phyloP scores from a whole-genome alignment of 176 grass and related monocot genomes.

The Lolium multiflorum region DNA sequence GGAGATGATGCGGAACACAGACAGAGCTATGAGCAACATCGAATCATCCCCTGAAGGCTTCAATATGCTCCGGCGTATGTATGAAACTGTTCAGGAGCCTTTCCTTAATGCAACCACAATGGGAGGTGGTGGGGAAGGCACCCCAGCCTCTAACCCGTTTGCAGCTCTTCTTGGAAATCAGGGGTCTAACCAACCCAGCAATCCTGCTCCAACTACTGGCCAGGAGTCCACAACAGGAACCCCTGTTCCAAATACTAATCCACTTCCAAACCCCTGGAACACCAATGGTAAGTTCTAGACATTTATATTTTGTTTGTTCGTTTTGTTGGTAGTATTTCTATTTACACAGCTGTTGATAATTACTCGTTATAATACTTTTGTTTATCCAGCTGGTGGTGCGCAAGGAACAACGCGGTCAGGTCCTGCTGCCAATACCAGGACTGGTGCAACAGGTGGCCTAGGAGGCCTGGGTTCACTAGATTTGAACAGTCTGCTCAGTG shows the following conservation, averaged over 20 bases:
- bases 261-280: slow-evolving; percentile 94
- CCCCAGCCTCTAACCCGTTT: slow-evolving; percentile 83
- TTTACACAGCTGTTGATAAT: slow-evolving; percentile 52
- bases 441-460: slow-evolving; percentile 45
- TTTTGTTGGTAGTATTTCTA: slow-evolving; percentile 32
- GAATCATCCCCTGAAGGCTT: slow-evolving; percentile 98
- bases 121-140: slow-evolving; percentile 64
- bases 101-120: slow-evolving; percentile 94
- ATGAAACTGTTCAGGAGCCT: slow-evolving; percentile 99
- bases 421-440: slow-evolving; percentile 54
- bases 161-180: slow-evolving; percentile 84
- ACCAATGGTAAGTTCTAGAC: slow-evolving; percentile 64
- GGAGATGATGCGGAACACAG: slow-evolving; percentile 99
- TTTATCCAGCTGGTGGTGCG: slow-evolving; percentile 60
- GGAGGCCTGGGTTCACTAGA: slow-evolving; percentile 67
- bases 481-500: slow-evolving; percentile 73
- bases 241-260: slow-evolving; percentile 92
- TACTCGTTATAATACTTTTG: slow-evolving; percentile 16
- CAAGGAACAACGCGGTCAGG: slow-evolving; percentile 59
- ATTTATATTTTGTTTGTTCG: slow-evolving; percentile 19
- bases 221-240: slow-evolving; percentile 65
- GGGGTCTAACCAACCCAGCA: slow-evolving; percentile 60
- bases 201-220: slow-evolving; percentile 52
- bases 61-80: slow-evolving; percentile 99
- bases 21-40: slow-evolving; percentile 98